These are phyloP conservation scores for Trichoderma pleuroti DNA, from an alignment of 2,329 filamentous ascomycete genomes.

Conservation along the genomic window DNA sequence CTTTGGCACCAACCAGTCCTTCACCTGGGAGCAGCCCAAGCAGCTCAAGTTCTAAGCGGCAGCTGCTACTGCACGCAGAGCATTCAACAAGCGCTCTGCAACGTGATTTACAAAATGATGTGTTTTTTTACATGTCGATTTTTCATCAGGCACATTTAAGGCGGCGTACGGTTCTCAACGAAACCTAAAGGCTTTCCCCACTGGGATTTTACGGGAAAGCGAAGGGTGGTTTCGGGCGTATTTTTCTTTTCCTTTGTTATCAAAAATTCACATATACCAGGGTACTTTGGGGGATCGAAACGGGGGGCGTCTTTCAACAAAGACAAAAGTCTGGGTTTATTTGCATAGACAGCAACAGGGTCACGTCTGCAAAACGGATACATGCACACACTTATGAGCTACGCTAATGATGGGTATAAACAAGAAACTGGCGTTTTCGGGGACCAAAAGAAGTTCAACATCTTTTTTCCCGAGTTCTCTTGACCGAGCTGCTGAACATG, in stretches of 20 bases:
- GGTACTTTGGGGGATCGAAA: slow-evolving; percentile 23
- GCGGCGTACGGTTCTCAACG: slow-evolving; percentile 48
- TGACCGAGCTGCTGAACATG: slow-evolving; percentile 36
- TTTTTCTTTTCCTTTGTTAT: slow-evolving; percentile 24
- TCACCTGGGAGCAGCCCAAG: slow-evolving; percentile 99
- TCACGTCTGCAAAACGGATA: slow-evolving; percentile 30
- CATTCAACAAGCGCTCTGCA: slow-evolving; percentile 42
- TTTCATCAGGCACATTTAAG: slow-evolving; percentile 34
- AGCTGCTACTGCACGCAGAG: slow-evolving; percentile 28
- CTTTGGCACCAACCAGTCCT: slow-evolving; percentile 94
- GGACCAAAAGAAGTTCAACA: slow-evolving; percentile 48
- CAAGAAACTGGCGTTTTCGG: slow-evolving; percentile 40
- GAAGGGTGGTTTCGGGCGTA: slow-evolving; percentile 36
- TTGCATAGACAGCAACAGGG: slow-evolving; percentile 39
- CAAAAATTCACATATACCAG: slow-evolving; percentile 32
- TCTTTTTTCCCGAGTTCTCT: slow-evolving; percentile 44
- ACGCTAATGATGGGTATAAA: slow-evolving; percentile 35
- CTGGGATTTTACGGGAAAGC: slow-evolving; percentile 32
- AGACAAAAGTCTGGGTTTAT: slow-evolving; percentile 36
- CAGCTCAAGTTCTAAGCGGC: slow-evolving; percentile 75
- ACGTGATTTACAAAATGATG: slow-evolving; percentile 33
- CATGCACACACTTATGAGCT: slow-evolving; percentile 41
- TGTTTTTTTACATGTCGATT: slow-evolving; percentile 35
- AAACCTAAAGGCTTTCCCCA: slow-evolving; percentile 37
- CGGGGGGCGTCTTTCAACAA: slow-evolving; percentile 47